Base-by-base conservation (phyloP, 768 basidiomycete species). In the Lyophyllum decastes region DNA sequence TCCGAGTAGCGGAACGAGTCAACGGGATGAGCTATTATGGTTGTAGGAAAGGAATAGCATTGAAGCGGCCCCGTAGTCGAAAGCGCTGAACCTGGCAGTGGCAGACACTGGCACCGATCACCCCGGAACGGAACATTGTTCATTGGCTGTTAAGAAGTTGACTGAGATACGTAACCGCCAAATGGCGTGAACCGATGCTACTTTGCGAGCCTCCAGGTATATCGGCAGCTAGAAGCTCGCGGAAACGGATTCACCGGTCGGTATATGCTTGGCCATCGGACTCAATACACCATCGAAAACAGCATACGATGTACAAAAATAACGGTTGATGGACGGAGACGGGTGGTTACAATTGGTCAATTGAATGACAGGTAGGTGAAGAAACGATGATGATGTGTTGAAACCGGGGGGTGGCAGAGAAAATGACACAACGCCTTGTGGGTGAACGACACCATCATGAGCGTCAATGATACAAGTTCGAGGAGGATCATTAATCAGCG, bases 391-490 rank as follows among this genome's bases (percentile, higher is more conserved):
- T 41, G 57, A 27, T 45, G 57, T 19, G 7, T 14, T 59, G 61
- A 59, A 62, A 59, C 61, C 47, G 33, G 58, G 35, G 50, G 54
- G 33, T 60, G 59, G 59, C 43, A 60, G 43, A 35, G 35, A 60
- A 22, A 40, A 34, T 22, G 40, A 14, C 27, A 25, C 17, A 27
- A 45, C 50, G 52, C 54, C 46, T 41, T 34, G 35, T 35, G 21
- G 49, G 49, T n/a, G 33, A 24, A 34, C 52, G 54, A 25, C 21
- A 26, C 44, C 55, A 59, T 58, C 54, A 55, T 53, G 30, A 45
- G 45, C 19, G 43, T 33, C 44, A 46, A 54, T 62, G 58, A 55
- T 55, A 47, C 58, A 55, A 52, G 46, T 19, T 49, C 54, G 21
- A 41, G 21, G 41, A 51, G 55, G 45, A 60, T 57, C 52, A 62